These are phyloP conservation scores for Penicillium ochrochloron DNA, from an alignment of 495 filamentous ascomycete species.

Conservation along the genomic window DNA sequence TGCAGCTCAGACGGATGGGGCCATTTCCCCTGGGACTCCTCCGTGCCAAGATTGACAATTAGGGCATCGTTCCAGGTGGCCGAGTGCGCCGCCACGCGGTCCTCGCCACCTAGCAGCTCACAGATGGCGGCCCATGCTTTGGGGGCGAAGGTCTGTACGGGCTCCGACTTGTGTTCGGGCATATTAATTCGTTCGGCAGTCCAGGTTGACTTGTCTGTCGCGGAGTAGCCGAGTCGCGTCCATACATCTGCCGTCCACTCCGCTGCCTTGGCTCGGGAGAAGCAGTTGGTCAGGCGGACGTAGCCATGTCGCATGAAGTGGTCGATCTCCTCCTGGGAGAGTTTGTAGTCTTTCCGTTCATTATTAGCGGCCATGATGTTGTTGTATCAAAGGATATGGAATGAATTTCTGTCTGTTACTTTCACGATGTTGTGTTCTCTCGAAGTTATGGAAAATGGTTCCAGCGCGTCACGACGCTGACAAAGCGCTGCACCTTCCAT, in stretches of 20 bases:
- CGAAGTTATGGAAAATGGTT: no score
- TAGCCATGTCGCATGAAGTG: conserved; percentile 71
- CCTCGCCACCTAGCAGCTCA: conserved; percentile 70
- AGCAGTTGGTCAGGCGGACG: conserved; percentile 63
- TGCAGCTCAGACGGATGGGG: conserved; percentile 54
- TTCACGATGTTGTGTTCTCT: no score
- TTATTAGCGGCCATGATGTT: background rate
- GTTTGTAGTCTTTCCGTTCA: conserved; percentile 24
- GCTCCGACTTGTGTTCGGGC: conserved; percentile 60
- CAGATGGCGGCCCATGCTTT: conserved; percentile 72
- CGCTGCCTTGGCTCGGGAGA: conserved; percentile 63
- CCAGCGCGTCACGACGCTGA: background rate
- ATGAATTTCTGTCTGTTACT: no score
- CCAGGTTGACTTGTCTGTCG: conserved; percentile 72
- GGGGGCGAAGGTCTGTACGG: conserved; percentile 63
- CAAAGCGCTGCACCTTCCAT: conserved; percentile 3
- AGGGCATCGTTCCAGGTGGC: conserved; percentile 68
- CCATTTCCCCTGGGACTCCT: conserved; percentile 56
- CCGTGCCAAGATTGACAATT: conserved; percentile 73
- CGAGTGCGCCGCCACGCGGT: conserved; percentile 54
- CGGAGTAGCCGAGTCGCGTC: conserved; percentile 69
- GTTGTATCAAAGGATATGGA: background rate
- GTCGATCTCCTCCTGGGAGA: conserved; percentile 64
- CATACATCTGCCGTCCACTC: conserved; percentile 63
- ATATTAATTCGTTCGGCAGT: conserved; percentile 64